Evolutionary conservation across 2,329 filamentous ascomycete genomes (phyloP).

Genomic region (Pseudocercospora cruenta): DNA sequence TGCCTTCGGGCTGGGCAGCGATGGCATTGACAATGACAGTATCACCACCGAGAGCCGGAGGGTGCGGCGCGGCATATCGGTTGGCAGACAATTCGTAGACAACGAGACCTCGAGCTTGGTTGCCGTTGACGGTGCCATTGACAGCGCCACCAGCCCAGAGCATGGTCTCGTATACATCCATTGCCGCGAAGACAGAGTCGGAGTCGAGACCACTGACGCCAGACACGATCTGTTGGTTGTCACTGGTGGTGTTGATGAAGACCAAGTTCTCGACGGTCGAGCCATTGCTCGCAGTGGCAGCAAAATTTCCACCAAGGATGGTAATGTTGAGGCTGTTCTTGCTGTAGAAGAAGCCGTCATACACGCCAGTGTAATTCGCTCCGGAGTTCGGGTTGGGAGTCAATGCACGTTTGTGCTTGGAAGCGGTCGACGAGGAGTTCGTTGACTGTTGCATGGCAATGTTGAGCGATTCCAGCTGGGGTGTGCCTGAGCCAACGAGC

Average conservation of each 20-base stretch:
- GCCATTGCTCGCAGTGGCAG: constrained; percentile 68
- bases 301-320: constrained; percentile 85
- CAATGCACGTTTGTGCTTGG: constrained; percentile 47
- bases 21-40: constrained; percentile 77
- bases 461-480: constrained; percentile 54
- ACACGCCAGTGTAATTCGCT: constrained; percentile 66
- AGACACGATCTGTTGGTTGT: constrained; percentile 48
- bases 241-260: constrained; percentile 76
- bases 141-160: constrained; percentile 84
- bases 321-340: constrained; percentile 75
- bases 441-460: constrained; percentile 54
- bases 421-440: constrained; percentile 25
- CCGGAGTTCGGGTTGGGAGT: constrained; percentile 37
- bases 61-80: constrained; percentile 67
- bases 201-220: constrained; percentile 70
- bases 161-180: constrained; percentile 68
- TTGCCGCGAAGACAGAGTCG: constrained; percentile 74
- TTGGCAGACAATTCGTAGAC: constrained; percentile 74
- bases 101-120: constrained; percentile 71
- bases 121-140: constrained; percentile 68
- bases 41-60: constrained; percentile 72
- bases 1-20: constrained; percentile 68
- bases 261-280: constrained; percentile 77
- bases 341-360: constrained; percentile 77
- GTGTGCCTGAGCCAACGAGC: constrained; percentile 54